Conservation (phyloP, 306 rosid genomes). For the Macrotyloma uniflorum region DNA sequence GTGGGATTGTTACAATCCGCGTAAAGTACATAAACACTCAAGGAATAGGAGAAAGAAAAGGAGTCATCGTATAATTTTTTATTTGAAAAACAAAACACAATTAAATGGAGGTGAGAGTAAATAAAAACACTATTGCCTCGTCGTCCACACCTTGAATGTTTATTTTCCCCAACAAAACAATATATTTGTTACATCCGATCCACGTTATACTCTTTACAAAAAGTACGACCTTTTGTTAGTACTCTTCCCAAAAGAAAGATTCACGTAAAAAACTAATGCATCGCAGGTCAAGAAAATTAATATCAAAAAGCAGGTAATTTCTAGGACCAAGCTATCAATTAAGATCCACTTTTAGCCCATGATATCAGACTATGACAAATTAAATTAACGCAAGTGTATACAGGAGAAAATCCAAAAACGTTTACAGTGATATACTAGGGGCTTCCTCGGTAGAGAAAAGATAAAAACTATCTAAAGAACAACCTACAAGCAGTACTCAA, state of each 20-base stretch:
- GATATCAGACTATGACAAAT: background rate
- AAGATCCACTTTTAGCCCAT: background rate
- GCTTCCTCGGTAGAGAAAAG: slow-evolving; percentile 24
- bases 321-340: background rate
- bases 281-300: background rate
- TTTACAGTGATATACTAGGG: slow-evolving; percentile 22
- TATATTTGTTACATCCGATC: no score
- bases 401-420: slow-evolving; percentile 15
- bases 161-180: no score
- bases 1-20: no score
- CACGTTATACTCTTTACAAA: no score
- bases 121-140: no score
- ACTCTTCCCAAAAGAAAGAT: background rate
- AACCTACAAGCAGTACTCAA: slow-evolving; percentile 49
- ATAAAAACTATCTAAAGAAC: slow-evolving; percentile 44
- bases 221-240: no score
- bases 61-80: no score
- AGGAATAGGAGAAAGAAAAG: no score
- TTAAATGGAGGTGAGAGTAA: no score
- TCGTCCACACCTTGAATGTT: no score
- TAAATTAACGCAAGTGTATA: slow-evolving; percentile 28
- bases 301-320: background rate
- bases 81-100: no score
- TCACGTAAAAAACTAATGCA: background rate
- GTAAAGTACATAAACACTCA: no score